A percentile compares a stretch with the other conserved stretches of the same genome.
These are phyloP conservation scores for Cerioporus squamosus DNA, from an alignment of 1,284 basidiomycete genomes.

Conservation along the genomic window DNA sequence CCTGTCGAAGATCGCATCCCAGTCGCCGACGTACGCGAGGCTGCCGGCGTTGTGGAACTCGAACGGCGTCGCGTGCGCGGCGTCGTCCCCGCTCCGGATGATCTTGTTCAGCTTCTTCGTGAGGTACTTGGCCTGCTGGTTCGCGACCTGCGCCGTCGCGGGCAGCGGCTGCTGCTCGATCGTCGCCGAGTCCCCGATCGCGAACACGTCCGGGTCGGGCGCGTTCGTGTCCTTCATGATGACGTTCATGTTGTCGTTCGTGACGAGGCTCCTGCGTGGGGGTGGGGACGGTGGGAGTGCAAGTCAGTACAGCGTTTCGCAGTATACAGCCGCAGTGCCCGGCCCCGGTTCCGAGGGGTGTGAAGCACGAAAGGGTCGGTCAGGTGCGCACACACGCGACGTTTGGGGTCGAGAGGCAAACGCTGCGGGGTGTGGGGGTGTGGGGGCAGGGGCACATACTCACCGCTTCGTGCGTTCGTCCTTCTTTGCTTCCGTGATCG, in stretches of 20 bases:
- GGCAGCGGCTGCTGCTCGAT: constrained; percentile 70
- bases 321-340: not conserved
- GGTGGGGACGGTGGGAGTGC: too few relatives aligned
- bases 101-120: constrained; percentile 70
- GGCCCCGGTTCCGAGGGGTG: not conserved
- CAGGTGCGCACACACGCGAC: not conserved
- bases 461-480: constrained; percentile 66
- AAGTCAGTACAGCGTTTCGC: too few relatives aligned
- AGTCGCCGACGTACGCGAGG: constrained; percentile 82
- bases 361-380: not conserved
- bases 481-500: constrained; percentile 64
- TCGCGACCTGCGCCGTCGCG: constrained; percentile 87
- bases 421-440: not conserved
- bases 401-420: not conserved
- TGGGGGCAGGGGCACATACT: constrained; percentile 16
- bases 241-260: constrained; percentile 66
- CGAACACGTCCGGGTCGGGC: constrained; percentile 77
- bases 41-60: constrained; percentile 75
- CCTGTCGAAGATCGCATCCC: constrained; percentile 80
- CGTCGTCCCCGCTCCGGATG: constrained; percentile 43
- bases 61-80: constrained; percentile 51
- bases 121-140: constrained; percentile 80
- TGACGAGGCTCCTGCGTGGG: constrained; percentile 51
- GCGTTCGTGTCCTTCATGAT: constrained; percentile 57
- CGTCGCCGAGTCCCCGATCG: constrained; percentile 80